phyloP scores from a whole-genome alignment of 345 rosid genomes.

The Camelina sativa region DNA sequence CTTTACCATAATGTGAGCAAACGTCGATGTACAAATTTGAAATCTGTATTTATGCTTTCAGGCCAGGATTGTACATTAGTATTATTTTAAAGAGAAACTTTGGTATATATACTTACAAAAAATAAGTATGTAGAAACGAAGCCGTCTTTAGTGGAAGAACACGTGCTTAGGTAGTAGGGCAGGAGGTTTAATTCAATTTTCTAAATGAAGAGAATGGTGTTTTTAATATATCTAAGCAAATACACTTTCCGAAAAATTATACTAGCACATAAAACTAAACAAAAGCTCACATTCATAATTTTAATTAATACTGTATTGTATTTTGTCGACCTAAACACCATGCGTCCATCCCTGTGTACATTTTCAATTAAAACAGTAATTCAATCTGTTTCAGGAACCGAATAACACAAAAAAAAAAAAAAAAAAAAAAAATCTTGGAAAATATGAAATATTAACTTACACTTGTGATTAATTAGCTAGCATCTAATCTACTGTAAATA shows the following conservation, averaged over 20 bases:
- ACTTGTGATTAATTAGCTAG: not conserved
- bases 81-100: not conserved
- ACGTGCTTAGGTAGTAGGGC: slow-evolving; percentile 23
- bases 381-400: not conserved
- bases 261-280: slow-evolving; percentile 9
- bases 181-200: slow-evolving; percentile 1
- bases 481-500: not conserved
- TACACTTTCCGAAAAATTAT: slow-evolving; percentile 1
- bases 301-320: not conserved
- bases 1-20: not conserved
- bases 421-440: not conserved
- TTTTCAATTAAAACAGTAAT: not conserved
- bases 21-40: not conserved
- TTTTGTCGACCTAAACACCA: too few species aligned
- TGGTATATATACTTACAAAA: not conserved
- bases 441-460: not conserved
- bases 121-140: not conserved
- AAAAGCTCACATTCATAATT: slow-evolving; percentile 4
- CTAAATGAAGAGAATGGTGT: slow-evolving; percentile 3
- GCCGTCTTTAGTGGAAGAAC: slow-evolving; percentile 16
- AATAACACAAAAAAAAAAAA: not conserved
- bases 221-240: not conserved
- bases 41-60: not conserved
- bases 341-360: too few species aligned
- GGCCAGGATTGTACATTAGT: not conserved